A percentile compares a stretch with the other conserved stretches of the same genome.
Conservation (phyloP, 257 asterid genomes). For the Knoxia roxburghii region DNA sequence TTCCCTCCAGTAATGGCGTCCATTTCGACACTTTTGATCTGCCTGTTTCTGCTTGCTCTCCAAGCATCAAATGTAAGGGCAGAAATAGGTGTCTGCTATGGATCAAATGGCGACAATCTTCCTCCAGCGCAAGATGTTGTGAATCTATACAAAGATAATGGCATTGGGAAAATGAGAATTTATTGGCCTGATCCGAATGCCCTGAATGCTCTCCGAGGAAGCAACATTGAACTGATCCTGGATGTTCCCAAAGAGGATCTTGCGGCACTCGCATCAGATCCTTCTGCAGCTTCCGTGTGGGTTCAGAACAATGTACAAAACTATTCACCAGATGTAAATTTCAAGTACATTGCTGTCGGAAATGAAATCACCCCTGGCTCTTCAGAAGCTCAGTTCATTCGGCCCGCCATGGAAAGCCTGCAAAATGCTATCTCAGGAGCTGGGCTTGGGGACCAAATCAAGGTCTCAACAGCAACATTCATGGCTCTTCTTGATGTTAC, state of each 20-base stretch:
- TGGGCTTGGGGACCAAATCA: constrained; percentile 19
- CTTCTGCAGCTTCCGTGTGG: constrained; percentile 27
- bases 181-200: constrained; percentile 12
- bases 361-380: constrained; percentile 24
- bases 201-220: constrained; percentile 31
- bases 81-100: constrained; percentile 28
- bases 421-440: constrained; percentile 9
- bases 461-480: constrained; percentile 31
- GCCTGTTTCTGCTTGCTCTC: background rate
- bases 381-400: background rate
- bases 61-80: constrained; percentile 7
- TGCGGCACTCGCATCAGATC: constrained; percentile 17
- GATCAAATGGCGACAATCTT: constrained; percentile 25
- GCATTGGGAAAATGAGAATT: constrained; percentile 22
- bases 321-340: constrained; percentile 16
- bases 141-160: constrained; percentile 24
- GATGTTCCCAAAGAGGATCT: constrained; percentile 27
- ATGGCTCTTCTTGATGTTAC: constrained; percentile 12
- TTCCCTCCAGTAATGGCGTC: background rate
- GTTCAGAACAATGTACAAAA: constrained; percentile 16
- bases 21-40: background rate
- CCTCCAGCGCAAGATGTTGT: constrained; percentile 23
- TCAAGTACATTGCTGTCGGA: constrained; percentile 36
- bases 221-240: constrained; percentile 22
- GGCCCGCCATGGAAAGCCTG: constrained; percentile 31